These are phyloP conservation scores for Aspergillus japonicus DNA, from an alignment of 2,329 filamentous ascomycete genomes.

Conservation along the genomic window DNA sequence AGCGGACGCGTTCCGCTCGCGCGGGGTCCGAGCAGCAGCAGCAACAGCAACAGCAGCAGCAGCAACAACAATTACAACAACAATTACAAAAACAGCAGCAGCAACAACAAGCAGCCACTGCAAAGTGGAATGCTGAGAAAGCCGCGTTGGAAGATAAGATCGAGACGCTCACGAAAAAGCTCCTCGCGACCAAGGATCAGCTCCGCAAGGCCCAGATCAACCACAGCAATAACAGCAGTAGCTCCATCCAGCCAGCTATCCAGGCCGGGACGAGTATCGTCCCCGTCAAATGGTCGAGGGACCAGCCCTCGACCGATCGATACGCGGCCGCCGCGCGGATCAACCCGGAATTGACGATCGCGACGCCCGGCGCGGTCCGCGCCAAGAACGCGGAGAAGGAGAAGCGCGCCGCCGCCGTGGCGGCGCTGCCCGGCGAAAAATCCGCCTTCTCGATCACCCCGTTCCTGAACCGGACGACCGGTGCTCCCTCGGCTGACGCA, in stretches of 20 bases:
- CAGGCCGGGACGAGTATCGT: slow-evolving; percentile 25
- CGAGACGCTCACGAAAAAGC: slow-evolving; percentile 66
- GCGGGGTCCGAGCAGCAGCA: slow-evolving; percentile 35
- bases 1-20: slow-evolving; percentile 51
- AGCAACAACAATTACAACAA: slow-evolving; percentile 39
- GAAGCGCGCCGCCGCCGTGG: slow-evolving; percentile 49
- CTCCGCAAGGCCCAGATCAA: slow-evolving; percentile 62
- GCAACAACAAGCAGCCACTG: slow-evolving; percentile 33
- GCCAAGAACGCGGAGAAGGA: slow-evolving; percentile 57
- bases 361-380: slow-evolving; percentile 50
- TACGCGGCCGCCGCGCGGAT: slow-evolving; percentile 30
- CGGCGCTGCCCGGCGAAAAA: slow-evolving; percentile 70
- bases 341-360: slow-evolving; percentile 48
- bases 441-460: slow-evolving; percentile 92
- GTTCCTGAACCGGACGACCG: slow-evolving; percentile 76
- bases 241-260: slow-evolving; percentile 13
- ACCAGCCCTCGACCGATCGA: slow-evolving; percentile 31
- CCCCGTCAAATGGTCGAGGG: slow-evolving; percentile 42
- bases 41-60: slow-evolving; percentile 42
- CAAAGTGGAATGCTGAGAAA: slow-evolving; percentile 60
- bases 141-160: slow-evolving; percentile 69
- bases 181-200: slow-evolving; percentile 68
- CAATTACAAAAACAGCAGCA: slow-evolving; percentile 49
- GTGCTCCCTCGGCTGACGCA: slow-evolving; percentile 42
- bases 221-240: slow-evolving; percentile 39